Conservation (phyloP, 257 asterid genomes). For the Nicotiana obtusifolia region DNA sequence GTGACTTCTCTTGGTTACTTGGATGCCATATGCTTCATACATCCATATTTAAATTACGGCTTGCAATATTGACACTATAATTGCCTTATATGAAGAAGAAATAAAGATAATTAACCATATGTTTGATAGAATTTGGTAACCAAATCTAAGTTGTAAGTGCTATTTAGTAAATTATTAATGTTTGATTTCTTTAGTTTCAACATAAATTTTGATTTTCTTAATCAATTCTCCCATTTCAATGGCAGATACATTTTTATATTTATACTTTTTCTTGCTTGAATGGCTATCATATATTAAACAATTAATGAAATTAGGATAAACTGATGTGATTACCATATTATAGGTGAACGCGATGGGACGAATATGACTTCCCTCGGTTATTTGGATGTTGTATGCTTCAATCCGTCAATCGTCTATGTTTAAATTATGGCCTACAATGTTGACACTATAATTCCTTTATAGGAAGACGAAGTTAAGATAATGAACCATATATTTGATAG, state of each 20-base stretch:
- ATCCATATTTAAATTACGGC: too few species aligned
- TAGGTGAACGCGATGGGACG: too few species aligned
- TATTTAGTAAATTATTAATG: not conserved
- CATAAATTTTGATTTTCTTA: too few species aligned
- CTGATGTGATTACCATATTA: too few species aligned
- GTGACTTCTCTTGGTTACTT: not conserved
- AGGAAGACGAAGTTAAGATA: too few species aligned
- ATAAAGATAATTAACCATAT: not conserved
- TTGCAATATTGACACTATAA: too few species aligned
- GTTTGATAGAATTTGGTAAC: not conserved
- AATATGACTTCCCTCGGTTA: not conserved
- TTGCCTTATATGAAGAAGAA: not conserved
- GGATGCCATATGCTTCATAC: not conserved
- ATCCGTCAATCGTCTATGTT: too few species aligned
- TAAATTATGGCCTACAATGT: not conserved
- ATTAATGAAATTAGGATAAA: too few species aligned
- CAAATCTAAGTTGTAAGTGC: not conserved
- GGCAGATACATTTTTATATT: too few species aligned
- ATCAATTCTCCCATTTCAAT: not conserved
- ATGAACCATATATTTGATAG: too few species aligned
- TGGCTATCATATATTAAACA: too few species aligned
- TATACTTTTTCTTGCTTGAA: too few species aligned
- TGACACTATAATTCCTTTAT: not conserved
- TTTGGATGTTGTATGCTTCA: not conserved
- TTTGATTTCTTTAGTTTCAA: not conserved